Conservation (phyloP, 2,329 filamentous ascomycete species). For the Exophiala dermatitidis region DNA sequence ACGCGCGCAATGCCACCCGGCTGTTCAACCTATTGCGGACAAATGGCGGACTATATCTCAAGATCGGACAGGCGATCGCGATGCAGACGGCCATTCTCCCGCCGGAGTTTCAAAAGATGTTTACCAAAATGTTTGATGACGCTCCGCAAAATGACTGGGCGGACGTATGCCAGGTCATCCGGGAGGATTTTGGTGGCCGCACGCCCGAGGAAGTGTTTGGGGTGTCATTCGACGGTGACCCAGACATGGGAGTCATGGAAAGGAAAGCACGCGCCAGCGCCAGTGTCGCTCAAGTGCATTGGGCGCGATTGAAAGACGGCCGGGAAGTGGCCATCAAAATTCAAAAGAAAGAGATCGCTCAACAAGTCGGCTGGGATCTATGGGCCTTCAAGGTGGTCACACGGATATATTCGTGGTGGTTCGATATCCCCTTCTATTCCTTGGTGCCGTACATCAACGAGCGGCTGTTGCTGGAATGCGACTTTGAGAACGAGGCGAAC, state of each 20-base stretch:
- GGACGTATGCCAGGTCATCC: conserved; percentile 76
- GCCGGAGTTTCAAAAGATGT: conserved; percentile 94
- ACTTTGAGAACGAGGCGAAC: conserved; percentile 84
- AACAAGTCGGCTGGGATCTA: conserved; percentile 88
- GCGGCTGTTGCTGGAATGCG: conserved; percentile 84
- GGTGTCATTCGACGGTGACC: conserved; percentile 66
- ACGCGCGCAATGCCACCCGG: conserved; percentile 74
- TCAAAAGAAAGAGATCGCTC: conserved; percentile 87
- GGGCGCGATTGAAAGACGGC: conserved; percentile 78
- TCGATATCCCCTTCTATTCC: conserved; percentile 86
- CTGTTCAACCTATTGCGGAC: conserved; percentile 71
- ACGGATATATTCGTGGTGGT: conserved; percentile 74
- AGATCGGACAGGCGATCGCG: conserved; percentile 95
- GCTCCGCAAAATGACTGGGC: conserved; percentile 87
- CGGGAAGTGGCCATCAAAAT: conserved; percentile 92
- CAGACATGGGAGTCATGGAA: conserved; percentile 60
- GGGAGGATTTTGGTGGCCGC: conserved; percentile 78
- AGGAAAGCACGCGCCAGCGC: conserved; percentile 67
- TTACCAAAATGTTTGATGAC: conserved; percentile 93
- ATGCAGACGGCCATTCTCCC: conserved; percentile 96
- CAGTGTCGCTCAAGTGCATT: conserved; percentile 94
- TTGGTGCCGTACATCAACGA: conserved; percentile 90
- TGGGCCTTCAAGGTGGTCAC: conserved; percentile 91
- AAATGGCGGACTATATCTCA: conserved; percentile 91
- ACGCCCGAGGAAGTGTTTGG: conserved; percentile 87